phyloP scores from a whole-genome alignment of 345 rosid genomes.

The Corymbia maculata region DNA sequence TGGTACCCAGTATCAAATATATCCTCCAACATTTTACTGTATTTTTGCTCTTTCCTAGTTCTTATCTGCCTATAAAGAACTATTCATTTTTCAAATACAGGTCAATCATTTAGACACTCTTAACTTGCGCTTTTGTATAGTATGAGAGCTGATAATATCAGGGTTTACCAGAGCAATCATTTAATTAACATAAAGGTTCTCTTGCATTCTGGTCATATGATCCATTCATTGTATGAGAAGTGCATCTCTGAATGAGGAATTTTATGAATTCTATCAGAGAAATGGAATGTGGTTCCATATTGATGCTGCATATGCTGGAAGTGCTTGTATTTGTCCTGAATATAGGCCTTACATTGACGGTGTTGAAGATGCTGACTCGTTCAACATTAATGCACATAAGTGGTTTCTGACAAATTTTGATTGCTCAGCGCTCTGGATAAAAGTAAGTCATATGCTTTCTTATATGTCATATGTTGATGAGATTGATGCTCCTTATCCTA shows the following conservation, averaged over 20 bases:
- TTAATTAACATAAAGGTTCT: not conserved
- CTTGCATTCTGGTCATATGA: not conserved
- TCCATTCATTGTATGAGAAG: not conserved
- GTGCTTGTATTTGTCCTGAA: conserved; percentile 91
- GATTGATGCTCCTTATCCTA: not conserved
- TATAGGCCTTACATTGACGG: conserved; percentile 65
- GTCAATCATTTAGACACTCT: too few relatives aligned
- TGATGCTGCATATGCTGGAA: conserved; percentile 95
- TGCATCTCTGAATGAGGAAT: not conserved
- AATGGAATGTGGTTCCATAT: conserved; percentile 77
- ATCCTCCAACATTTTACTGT: not conserved
- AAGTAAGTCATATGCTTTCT: conserved; percentile 30
- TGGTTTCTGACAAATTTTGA: conserved; percentile 87
- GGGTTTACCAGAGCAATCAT: not conserved
- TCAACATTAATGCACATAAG: conserved; percentile 92
- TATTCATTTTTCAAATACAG: not conserved
- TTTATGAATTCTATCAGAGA: conserved; percentile 20
- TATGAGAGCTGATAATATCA: not conserved
- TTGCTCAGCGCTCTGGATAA: conserved; percentile 84
- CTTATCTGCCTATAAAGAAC: not conserved
- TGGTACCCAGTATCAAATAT: not conserved
- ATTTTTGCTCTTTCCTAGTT: not conserved
- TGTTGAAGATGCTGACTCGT: conserved; percentile 84
- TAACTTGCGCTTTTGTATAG: not conserved
- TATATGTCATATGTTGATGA: not conserved